Evolutionary conservation across 2,329 filamentous ascomycete species (phyloP), one percentile per base, ranked within the genome.

Genomic region (Mycosphaerella arachidis): DNA sequence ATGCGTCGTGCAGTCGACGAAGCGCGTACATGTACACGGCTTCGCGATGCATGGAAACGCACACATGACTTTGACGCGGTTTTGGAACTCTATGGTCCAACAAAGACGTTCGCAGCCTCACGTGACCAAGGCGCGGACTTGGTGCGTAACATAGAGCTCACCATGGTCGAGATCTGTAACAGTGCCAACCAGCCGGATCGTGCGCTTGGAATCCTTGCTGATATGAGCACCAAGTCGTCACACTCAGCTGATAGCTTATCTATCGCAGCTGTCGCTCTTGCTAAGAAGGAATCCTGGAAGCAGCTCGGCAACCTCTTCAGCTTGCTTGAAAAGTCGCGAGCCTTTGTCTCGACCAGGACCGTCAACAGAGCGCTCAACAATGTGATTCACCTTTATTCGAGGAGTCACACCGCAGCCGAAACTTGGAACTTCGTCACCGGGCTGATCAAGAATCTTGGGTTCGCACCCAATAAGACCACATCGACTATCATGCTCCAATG

Each of bases 371-470:
- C 58, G 18, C 56, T 69, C 52, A 67, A 70, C 33, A 54, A 60
- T n/a, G 57, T 65, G 4, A 55, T 71, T 13, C 52, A 62, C 13
- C 54, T 60, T 10, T 66, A 64, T 57, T 56, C 63, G 8, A 46
- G 48, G 18, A 16, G 59, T 10, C 69, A 72, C 45, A 60, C 37
- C 27, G 60, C 62, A 7, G 53, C 48, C 7, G 64, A 73, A 43
- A 66, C 66, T 13, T 71, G 66, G 65, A 53, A 59, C 2, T 71
- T 74, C 46, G 62, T 70, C 16, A 65, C 59, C 8, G 57, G 54
- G 10, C 55, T 68, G 5, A 64, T 71, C 6, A 59, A 63, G 1
- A 31, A 64, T 8, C 53, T 69, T 10, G 63, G 61, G 4, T 62
- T 74, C 35, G 31, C 30, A 13, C 68, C 71, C 1, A 68, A 66